Percentiles rank a stretch among this genome's conserved stretches.
These are phyloP conservation scores for Hypoxylon lienhwacheense DNA, from an alignment of 495 filamentous ascomycete genomes.

Conservation along the genomic window DNA sequence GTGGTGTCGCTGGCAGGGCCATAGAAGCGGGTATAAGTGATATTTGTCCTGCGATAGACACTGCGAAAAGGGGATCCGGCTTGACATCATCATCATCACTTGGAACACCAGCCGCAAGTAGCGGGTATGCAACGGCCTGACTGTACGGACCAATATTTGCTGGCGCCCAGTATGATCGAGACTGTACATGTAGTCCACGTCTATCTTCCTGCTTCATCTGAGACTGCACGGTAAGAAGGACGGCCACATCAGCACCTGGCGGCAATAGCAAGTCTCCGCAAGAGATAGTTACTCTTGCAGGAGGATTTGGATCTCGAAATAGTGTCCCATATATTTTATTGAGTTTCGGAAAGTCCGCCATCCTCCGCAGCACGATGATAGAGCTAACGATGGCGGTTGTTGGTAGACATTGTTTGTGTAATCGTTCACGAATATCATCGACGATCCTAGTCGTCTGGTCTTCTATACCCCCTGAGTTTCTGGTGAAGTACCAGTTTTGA, in stretches of 20 bases:
- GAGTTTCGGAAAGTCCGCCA: slow-evolving; percentile 72
- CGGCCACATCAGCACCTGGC: slow-evolving; percentile 55
- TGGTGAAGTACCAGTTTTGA: slow-evolving; percentile 34
- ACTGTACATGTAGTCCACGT: slow-evolving; percentile 84
- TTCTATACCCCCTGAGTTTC: slow-evolving; percentile 35
- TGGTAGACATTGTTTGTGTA: slow-evolving; percentile 37
- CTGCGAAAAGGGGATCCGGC: slow-evolving; percentile 23
- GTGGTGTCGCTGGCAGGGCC: slow-evolving; percentile 49
- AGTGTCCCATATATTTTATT: slow-evolving; percentile 73
- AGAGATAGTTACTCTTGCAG: slow-evolving; percentile 80
- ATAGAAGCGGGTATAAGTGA: slow-evolving; percentile 83
- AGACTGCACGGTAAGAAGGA: slow-evolving; percentile 46
- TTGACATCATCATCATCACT: neutral
- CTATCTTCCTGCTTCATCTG: slow-evolving; percentile 35
- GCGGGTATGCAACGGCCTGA: slow-evolving; percentile 72
- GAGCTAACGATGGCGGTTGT: slow-evolving; percentile 67
- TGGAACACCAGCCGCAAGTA: slow-evolving; percentile 26
- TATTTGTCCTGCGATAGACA: slow-evolving; percentile 82
- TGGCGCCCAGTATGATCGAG: slow-evolving; percentile 93
- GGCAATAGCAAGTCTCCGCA: slow-evolving; percentile 63
- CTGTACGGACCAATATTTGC: slow-evolving; percentile 98
- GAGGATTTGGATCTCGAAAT: slow-evolving; percentile 77
- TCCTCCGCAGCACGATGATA: slow-evolving; percentile 75
- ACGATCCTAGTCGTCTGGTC: slow-evolving; percentile 42
- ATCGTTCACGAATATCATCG: slow-evolving; percentile 37